Evolutionary conservation across 768 basidiomycete genomes (phyloP).

Genomic region (Suillus lakei): DNA sequence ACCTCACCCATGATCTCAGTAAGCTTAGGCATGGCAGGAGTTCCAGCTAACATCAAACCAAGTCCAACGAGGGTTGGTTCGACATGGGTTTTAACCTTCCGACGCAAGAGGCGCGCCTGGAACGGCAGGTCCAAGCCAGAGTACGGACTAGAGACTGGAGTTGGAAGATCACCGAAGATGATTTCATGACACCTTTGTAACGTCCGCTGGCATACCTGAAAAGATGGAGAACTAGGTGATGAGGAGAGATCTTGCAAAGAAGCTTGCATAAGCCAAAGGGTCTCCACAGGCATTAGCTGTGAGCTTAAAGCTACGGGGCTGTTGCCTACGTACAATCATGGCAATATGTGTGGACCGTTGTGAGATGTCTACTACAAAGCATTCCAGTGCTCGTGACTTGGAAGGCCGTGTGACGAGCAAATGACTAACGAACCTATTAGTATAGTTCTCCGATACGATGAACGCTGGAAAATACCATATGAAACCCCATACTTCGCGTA

Average conservation of each 20-base stretch:
- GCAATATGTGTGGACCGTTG: slow-evolving; percentile 94
- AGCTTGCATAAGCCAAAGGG: slow-evolving; percentile 99
- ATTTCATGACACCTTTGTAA: slow-evolving; percentile 94
- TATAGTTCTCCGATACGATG: slow-evolving; percentile 10
- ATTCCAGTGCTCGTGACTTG: slow-evolving; percentile 90
- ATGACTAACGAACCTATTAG: slow-evolving; percentile 61
- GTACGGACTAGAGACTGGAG: slow-evolving; percentile 71
- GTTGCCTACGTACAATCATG: slow-evolving; percentile 76
- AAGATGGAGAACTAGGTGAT: slow-evolving; percentile 67
- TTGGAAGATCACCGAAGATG: slow-evolving; percentile 88
- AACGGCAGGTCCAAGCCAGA: slow-evolving; percentile 55
- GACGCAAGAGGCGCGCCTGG: slow-evolving; percentile 52
- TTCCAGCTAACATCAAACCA: slow-evolving; percentile 77
- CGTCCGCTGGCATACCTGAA: slow-evolving; percentile 89
- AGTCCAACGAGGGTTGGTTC: slow-evolving; percentile 86
- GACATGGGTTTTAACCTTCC: slow-evolving; percentile 73
- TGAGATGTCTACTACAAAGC: slow-evolving; percentile 87
- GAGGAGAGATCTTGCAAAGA: slow-evolving; percentile 77
- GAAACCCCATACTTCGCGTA: slow-evolving; percentile 89
- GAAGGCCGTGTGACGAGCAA: slow-evolving; percentile 93
- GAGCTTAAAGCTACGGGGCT: slow-evolving; percentile 19
- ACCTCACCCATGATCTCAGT: slow-evolving; percentile 79
- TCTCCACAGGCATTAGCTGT: slow-evolving; percentile 49
- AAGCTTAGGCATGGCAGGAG: slow-evolving; percentile 75
- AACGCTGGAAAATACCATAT: slow-evolving; percentile 61